These are phyloP conservation scores for Ormosia emarginata DNA, from an alignment of 306 rosid genomes.

Conservation along the genomic window DNA sequence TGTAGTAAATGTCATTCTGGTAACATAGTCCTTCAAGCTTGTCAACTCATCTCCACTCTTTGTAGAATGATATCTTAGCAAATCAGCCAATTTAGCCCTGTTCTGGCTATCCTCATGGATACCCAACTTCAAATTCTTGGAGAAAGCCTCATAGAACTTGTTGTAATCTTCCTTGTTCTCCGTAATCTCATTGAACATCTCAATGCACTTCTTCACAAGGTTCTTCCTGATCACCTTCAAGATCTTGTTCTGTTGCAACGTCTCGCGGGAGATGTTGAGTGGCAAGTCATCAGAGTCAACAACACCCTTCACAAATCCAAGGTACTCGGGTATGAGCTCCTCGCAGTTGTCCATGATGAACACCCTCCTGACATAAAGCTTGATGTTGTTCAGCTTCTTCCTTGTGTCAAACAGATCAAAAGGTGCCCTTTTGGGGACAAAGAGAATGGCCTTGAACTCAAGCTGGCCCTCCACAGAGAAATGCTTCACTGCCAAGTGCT, in stretches of 20 bases:
- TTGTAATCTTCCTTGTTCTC: conserved; percentile 69
- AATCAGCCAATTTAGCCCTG: conserved; percentile 59
- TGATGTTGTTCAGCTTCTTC: conserved; percentile 71
- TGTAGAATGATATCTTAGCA: conserved; percentile 64
- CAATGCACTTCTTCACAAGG: conserved; percentile 69
- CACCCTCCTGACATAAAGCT: conserved; percentile 71
- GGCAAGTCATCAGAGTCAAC: conserved; percentile 78
- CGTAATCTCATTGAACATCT: conserved; percentile 71
- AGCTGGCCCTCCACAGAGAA: conserved; percentile 78
- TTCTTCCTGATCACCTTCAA: conserved; percentile 70
- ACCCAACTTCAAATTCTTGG: conserved; percentile 68
- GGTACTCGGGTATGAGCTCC: conserved; percentile 73
- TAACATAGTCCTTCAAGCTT: conserved; percentile 68
- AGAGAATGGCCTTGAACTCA: conserved; percentile 67
- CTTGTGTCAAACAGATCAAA: conserved; percentile 67
- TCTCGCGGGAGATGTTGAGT: conserved; percentile 74
- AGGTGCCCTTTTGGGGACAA: conserved; percentile 70
- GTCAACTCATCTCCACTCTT: conserved; percentile 72
- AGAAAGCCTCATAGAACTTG: conserved; percentile 65
- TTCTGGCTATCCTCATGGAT: conserved; percentile 75
- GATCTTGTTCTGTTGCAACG: conserved; percentile 66
- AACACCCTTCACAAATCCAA: conserved; percentile 69
- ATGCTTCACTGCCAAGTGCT: conserved; percentile 67
- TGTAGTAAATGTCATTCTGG: conserved; percentile 67
- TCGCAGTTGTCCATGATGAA: conserved; percentile 76